Evolutionary conservation across 2,329 filamentous ascomycete species (phyloP).

Genomic region (Claviceps humidiphila): DNA sequence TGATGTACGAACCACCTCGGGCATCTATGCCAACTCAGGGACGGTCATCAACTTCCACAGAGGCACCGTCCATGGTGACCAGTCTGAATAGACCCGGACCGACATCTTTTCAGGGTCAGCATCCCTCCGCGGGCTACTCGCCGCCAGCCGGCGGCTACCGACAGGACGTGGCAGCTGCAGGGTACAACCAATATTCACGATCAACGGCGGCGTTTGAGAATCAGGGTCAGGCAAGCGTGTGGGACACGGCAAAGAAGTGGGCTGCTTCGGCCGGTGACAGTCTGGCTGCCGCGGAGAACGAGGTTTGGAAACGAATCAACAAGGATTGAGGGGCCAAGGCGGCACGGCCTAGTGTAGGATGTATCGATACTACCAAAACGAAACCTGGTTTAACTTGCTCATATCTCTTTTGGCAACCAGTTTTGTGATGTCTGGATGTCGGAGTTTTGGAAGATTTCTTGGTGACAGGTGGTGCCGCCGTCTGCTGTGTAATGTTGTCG

Average conservation of each 20-base stretch:
- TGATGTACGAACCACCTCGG: slow-evolving; percentile 36
- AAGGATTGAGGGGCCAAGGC: slow-evolving; percentile 26
- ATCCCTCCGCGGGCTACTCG: slow-evolving; percentile 19
- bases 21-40: slow-evolving; percentile 27
- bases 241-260: slow-evolving; percentile 45
- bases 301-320: slow-evolving; percentile 52
- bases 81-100: slow-evolving; percentile 8
- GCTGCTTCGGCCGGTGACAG: slow-evolving; percentile 42
- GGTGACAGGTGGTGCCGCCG: neutral
- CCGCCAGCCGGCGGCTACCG: slow-evolving; percentile 41
- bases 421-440: neutral
- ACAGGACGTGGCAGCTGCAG: slow-evolving; percentile 40
- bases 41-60: slow-evolving; percentile 30
- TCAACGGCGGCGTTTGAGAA: slow-evolving; percentile 21
- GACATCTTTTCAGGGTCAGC: slow-evolving; percentile 14
- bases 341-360: neutral
- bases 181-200: slow-evolving; percentile 34
- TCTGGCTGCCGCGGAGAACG: slow-evolving; percentile 43
- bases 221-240: slow-evolving; percentile 30
- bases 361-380: slow-evolving; percentile 1
- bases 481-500: neutral
- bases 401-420: neutral
- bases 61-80: slow-evolving; percentile 8
- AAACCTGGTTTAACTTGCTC: neutral
- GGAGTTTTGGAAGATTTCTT: neutral